Evolutionary conservation across 768 basidiomycete genomes (phyloP).

Genomic region (Tricholoma matsutake): DNA sequence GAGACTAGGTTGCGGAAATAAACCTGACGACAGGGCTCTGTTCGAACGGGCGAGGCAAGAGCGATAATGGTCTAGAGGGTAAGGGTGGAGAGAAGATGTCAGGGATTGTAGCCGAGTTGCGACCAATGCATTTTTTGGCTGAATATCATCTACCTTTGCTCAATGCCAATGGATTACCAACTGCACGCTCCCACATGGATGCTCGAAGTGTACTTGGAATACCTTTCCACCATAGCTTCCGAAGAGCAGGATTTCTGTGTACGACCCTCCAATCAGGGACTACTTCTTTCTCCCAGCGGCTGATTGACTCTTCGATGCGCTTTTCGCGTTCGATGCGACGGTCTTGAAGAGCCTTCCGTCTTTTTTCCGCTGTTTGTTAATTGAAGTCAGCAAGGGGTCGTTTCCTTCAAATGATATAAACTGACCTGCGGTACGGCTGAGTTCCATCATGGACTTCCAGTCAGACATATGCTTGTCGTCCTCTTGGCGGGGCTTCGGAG

Average conservation of each 20-base stretch:
- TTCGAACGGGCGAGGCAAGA: slow-evolving; percentile 72
- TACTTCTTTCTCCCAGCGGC: slow-evolving; percentile 76
- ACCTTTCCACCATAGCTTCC: slow-evolving; percentile 84
- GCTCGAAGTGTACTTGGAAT: slow-evolving; percentile 82
- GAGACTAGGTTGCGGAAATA: slow-evolving; percentile 64
- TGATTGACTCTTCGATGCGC: slow-evolving; percentile 65
- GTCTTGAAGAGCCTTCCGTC: slow-evolving; percentile 58
- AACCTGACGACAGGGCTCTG: slow-evolving; percentile 59
- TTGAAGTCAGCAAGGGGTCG: not conserved
- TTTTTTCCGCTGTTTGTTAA: slow-evolving; percentile 59
- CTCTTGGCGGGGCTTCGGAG: slow-evolving; percentile 75
- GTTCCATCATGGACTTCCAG: slow-evolving; percentile 88
- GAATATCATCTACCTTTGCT: slow-evolving; percentile 61
- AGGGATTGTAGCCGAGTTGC: not conserved
- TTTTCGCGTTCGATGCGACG: slow-evolving; percentile 62
- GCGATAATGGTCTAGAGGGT: slow-evolving; percentile 60
- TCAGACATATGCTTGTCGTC: slow-evolving; percentile 81
- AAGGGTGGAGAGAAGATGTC: slow-evolving; percentile 7
- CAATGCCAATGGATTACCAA: slow-evolving; percentile 79
- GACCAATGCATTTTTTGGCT: slow-evolving; percentile 7
- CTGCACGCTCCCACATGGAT: slow-evolving; percentile 79
- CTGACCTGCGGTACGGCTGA: slow-evolving; percentile 70
- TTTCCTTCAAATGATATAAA: slow-evolving; percentile 1
- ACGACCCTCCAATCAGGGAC: slow-evolving; percentile 82
- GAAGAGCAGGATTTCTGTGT: slow-evolving; percentile 57